Base-by-base conservation (phyloP, 441 rosid genomes). In the Populus tomentosa region DNA sequence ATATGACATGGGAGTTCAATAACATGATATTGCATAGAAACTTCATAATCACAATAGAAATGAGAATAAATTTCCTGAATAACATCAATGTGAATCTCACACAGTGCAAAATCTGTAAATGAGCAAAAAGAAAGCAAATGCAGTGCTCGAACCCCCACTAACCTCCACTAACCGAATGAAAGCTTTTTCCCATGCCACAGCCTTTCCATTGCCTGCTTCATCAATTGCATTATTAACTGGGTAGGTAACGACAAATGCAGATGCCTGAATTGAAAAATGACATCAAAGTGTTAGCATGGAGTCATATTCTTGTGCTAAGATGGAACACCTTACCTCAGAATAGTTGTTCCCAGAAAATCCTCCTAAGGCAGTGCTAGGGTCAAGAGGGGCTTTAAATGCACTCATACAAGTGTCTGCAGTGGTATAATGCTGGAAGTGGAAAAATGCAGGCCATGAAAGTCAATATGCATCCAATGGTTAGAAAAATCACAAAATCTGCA, bases 161-260 rank as follows among this genome's bases (percentile, higher is more conserved):
- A 84, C 98, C 98, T 93, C 87, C 46, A 89, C 91, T 67, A 91
- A 84, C 78, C 83, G 91, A 83, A 94, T 87, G 85, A 94, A 94
- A 66, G 94, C 94, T 87, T 90, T 94, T 88, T 94, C 98, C 98
- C 98, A 94, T 50, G 93, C 94, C 64, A 94, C 86, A 26, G 98
- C 95, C 81, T 85, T 94, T 89, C 84, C 91, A 84, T 89, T 94
- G 73, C 88, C 88, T 73, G 84, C 78, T 78, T 87, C 90, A 77
- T 87, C 86, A 46, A 93, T 82, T 53, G 85, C 93, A 75, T 93
- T 94, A 90, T 91, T 89, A 75, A 94, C 95, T 75, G 98, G 98
- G 88, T 92, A 94, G 74, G 98, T 94, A 80, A 94, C 85, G 32
- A 93, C 70, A 82, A 94, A 93, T 73, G 98, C 95, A 77, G 97